Base-by-base conservation (phyloP, 169 alveolate genomes). In the Haemoproteus tartakovskyi region DNA sequence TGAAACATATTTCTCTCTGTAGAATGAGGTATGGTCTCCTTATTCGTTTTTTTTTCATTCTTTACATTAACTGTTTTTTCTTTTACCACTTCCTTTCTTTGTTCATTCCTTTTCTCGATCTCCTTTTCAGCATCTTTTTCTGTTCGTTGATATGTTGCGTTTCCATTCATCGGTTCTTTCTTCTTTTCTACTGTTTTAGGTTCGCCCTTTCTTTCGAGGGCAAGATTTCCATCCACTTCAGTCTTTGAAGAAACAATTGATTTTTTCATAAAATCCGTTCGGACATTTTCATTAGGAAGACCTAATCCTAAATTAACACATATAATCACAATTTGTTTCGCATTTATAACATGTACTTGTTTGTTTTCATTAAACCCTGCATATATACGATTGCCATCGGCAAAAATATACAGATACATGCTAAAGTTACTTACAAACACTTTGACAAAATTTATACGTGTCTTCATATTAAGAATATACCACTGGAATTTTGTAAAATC, bases 241-340 rank as follows among this genome's bases (percentile, higher is more conserved):
- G 14, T 33, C 5, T 33, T 33, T 6, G 14, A 6, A 33, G 14
- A 6, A 30, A 29, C 9, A 5, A 33, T 9, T 33, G 43, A 33
- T 33, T 33, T 33, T 6, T 33, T 33, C 9, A 33, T 38, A 36
- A 70, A 70, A 48, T 70, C 62, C 2, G 84, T 70, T 70, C 84
- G 29, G 2, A 70, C 19, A 22, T 56, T 30, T 37, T 70, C 27
- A 2, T 56, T 70, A 1, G 84, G 84, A 24, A 70, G 57, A 3
- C 84, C 84, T 3, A 70, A 37, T 2, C 84, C 84, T 24, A 70
- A n/a, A 70, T 70, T 70, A 19, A 26, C 51, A 29, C 84, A 70
- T 6, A 70, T 70, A n/a, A 70, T 70, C 38, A 56, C 47, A 36
- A 70, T 47, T 19, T 40, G 41, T 47, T 50, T 54, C 12, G 52